Base-by-base conservation (phyloP, 768 basidiomycete species). In the Sarcodon sp. region DNA sequence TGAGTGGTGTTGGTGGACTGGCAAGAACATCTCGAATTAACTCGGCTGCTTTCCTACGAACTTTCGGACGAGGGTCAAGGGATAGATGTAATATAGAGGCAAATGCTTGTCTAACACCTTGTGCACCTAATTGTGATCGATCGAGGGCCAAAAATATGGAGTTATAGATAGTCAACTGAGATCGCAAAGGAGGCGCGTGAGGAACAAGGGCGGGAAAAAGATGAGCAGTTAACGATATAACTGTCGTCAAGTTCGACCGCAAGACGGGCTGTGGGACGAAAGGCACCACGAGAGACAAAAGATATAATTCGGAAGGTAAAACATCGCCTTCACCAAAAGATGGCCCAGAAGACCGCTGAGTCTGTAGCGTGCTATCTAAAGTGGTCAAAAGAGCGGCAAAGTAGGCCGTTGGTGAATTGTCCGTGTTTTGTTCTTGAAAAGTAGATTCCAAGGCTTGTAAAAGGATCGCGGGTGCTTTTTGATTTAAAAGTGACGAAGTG, bases 331-430 rank as follows among this genome's bases (percentile, higher is more conserved):
- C 86, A 5, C 65, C 72, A 27, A 71, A 56, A 6, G 58, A 53
- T 33, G 64, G 55, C 3, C 61, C 56, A 13, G 59, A 53, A 51
- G 55, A 64, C 65, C 49, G 69, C 63, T 55, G 72, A 59, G 73
- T 81, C 65, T 80, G 78, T 21, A 90, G 63, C 9, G 83, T 80
- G 50, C 83, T 79, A 57, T 89, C 85, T 32, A 94, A 72, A 7
- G 87, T 85, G 10, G 89, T 90, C 44, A 89, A 68, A 50, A 94
- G 71, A 3, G 87, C 83, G n/a, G 91, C 88, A 64, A 93, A 96
- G 69, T 97, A 98, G 32, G 96, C 94, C 1, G 90, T 91, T 6
- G 93, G 73, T 7, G 84, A 73, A 36, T 68, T 65, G 47, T 83
- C 80, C 7, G 81, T 71, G 51, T 68, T 69, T 56, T 83, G 81